Percentiles rank a stretch among this genome's conserved stretches.
Evolutionary conservation across 164 flowering plant genomes (phyloP).

Genomic region (Platanus orientalis): DNA sequence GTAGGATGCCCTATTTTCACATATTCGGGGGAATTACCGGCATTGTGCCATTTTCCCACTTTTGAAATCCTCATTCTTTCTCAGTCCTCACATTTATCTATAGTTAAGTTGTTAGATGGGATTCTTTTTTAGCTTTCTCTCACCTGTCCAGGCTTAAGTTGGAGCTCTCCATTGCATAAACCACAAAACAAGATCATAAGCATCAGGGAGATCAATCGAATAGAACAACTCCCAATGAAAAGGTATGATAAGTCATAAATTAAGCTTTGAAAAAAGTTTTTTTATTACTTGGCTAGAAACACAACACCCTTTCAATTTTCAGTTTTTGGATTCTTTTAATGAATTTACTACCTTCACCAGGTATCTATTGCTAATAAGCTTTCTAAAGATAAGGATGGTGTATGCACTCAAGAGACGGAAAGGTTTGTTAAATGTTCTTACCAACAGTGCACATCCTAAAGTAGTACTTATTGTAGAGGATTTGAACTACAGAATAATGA

Average conservation of each 20-base stretch:
- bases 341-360: constrained; percentile 12
- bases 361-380: constrained; percentile 8
- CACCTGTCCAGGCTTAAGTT: constrained; percentile 9
- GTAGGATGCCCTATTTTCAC: too few relatives aligned
- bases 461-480: too few relatives aligned
- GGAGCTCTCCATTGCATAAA: constrained; percentile 1
- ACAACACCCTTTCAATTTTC: not conserved
- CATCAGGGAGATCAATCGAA: not conserved
- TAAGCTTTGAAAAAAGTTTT: not conserved
- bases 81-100: too few relatives aligned
- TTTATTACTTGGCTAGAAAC: not conserved
- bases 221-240: constrained; percentile 3
- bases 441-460: too few relatives aligned
- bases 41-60: too few relatives aligned
- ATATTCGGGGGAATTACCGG: too few relatives aligned
- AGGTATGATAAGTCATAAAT: constrained; percentile 1
- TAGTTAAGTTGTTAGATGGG: too few relatives aligned
- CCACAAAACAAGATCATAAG: constrained; percentile 9
- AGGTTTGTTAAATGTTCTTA: too few relatives aligned
- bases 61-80: too few relatives aligned
- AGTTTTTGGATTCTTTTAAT: constrained; percentile 7
- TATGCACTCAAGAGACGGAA: constrained; percentile 5
- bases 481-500: too few relatives aligned
- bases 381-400: constrained; percentile 2
- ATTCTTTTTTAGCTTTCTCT: too few relatives aligned